Base-by-base conservation (phyloP, 768 basidiomycete genomes). In the Peribolospora kevripleyi region DNA sequence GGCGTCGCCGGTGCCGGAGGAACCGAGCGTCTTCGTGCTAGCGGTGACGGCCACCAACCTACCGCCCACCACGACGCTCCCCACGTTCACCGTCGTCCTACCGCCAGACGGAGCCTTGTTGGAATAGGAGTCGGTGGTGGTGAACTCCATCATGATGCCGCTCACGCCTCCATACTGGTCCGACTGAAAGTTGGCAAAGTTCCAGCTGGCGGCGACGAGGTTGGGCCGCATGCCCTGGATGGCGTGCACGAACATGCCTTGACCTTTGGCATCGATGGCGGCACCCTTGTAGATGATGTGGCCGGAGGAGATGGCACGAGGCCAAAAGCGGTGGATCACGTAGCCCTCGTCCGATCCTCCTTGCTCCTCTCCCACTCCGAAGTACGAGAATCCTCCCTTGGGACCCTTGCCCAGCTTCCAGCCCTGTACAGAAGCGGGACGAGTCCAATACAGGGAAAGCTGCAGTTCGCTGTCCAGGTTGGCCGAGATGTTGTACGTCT, bases 171-270 rank as follows among this genome's bases (percentile, higher is more conserved):
- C 79, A 51, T 77, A 74, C 37, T 64, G 64, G 43, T 76, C 71
- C 64, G 82, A 82, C 67, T 86, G 81, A 74, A 98, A 98, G 70
- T 82, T 74, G 39, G 73, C 80, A 70, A 97, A 98, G 71, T 97
- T 95, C 93, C 93, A 98, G 7, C 81, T 70, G 14, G 84, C 72
- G 10, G 93, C 93, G 62, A 93, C 78, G 55, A 86, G 75, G 68
- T 98, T 84, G 51, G 91, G 88, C 6, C 87, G 77, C 86, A 98
- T 91, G 66, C 91, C 93, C 66, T 97, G 91, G 66, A 97, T 93
- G 48, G 91, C 91, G 67, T 91, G 84, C 14, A 90, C 75, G 67
- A 91, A 79, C 81, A 87, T 84, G 39, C 85, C 68, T 45, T 62
- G 67, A 46, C 63, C 67, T 25, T 59, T 61, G 3, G 62, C 68